Conservation (phyloP, 352 stramenopile genomes). For the Phytophthora sansomeana region DNA sequence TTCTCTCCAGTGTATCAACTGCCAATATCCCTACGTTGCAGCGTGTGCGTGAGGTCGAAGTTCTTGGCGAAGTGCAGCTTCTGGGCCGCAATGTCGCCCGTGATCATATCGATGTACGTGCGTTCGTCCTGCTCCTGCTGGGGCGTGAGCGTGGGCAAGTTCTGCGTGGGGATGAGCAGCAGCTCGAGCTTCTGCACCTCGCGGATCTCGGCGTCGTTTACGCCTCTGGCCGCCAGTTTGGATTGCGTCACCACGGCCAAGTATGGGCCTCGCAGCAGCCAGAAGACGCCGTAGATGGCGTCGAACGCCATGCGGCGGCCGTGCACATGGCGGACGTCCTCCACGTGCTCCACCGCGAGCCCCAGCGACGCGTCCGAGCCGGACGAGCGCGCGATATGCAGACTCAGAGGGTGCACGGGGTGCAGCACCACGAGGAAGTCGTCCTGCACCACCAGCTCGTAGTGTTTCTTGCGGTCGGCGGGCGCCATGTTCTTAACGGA, state of each 20-base stretch:
- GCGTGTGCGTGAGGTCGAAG: constrained; percentile 80
- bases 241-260: constrained; percentile 78
- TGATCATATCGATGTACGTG: constrained; percentile 72
- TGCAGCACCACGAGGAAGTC: constrained; percentile 72
- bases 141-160: constrained; percentile 54
- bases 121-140: constrained; percentile 69
- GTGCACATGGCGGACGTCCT: constrained; percentile 70
- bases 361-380: constrained; percentile 44
- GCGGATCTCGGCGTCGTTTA: constrained; percentile 63
- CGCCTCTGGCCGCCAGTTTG: constrained; percentile 58
- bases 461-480: constrained; percentile 43
- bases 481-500: constrained; percentile 1
- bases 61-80: constrained; percentile 81
- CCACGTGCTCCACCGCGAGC: constrained; percentile 66
- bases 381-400: constrained; percentile 55
- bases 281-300: constrained; percentile 84
- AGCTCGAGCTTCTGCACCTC: constrained; percentile 68
- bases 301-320: constrained; percentile 80
- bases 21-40: constrained; percentile 64
- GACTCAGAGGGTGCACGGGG: constrained; percentile 50
- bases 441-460: constrained; percentile 80
- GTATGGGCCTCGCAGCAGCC: constrained; percentile 71
- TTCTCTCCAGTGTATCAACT: constrained; percentile 11
- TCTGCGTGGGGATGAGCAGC: constrained; percentile 71
- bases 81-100: constrained; percentile 53